Evolutionary conservation across 2,329 filamentous ascomycete species (phyloP), one percentile per base, ranked within the genome.

Genomic region (Ceratocystiopsis sp.): DNA sequence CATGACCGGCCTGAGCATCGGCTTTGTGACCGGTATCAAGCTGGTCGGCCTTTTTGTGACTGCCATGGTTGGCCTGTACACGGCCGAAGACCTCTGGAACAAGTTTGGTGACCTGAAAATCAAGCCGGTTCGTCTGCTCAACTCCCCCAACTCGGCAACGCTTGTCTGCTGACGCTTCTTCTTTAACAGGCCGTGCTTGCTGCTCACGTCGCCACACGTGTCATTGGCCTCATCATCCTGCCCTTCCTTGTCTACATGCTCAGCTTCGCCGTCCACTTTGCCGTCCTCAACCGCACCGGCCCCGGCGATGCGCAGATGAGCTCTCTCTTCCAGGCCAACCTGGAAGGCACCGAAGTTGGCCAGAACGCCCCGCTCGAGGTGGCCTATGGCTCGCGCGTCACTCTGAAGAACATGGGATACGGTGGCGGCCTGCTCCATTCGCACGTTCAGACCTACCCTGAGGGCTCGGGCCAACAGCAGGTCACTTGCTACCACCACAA

Each of bases 281-380:
- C 85, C 49, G 84, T 98, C 49, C 74, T 98, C 46, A 84, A 93
- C 61, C 89, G 85, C 64, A 89, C 80, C 54, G 91, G 91, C 17
- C 91, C 93, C 9, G 91, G 91, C 43, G 91, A 98, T 66, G 91
- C 91, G n/a, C 91, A 98, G 64, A 98, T 98, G 91, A 95, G 87
- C 66, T 98, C 91, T 21, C 75, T 98, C 41, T 98, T 98, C 73
- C 91, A 98, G 61, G 91, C 93, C 40, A 98, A 98, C 58, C 72
- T 98, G 35, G 80, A 77, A 54, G 91, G 91, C 21, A 96, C 89
- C 12, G 83, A 93, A 50, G 89, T 98, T 48, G 89, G 89, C 56
- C 86, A 84, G 60, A 82, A 94, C 60, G 95, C 87, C 56, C 91
- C 93, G 18, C 72, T 98, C 15, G 91, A 98, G 58, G 70, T 98